Percentiles rank a stretch among this genome's conserved stretches.
Conservation (phyloP, 495 filamentous ascomycete genomes). For the Aspergillus sclerotioniger region DNA sequence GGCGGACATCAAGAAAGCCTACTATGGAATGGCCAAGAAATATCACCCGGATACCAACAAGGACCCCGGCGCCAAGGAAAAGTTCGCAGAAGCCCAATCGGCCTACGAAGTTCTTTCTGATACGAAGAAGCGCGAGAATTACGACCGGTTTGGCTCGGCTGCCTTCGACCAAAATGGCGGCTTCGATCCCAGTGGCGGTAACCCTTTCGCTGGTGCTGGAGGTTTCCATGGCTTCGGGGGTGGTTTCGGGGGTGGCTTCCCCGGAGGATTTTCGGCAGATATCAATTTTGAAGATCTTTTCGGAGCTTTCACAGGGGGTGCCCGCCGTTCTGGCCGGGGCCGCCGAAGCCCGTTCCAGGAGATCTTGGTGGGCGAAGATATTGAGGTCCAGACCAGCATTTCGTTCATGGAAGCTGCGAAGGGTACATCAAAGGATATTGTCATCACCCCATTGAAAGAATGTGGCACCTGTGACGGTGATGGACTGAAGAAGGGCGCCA, state of each 20-base stretch:
- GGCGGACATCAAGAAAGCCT: slow-evolving; percentile 94
- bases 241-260: slow-evolving; percentile 54
- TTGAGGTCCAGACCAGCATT: slow-evolving; percentile 88
- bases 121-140: slow-evolving; percentile 85
- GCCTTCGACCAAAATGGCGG: slow-evolving; percentile 79
- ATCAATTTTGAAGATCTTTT: slow-evolving; percentile 97
- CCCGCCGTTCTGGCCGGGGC: slow-evolving; percentile 55
- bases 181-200: slow-evolving; percentile 64
- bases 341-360: slow-evolving; percentile 64
- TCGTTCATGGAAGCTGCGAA: slow-evolving; percentile 97
- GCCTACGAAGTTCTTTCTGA: slow-evolving; percentile 93
- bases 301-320: slow-evolving; percentile 73
- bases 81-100: slow-evolving; percentile 84
- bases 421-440: slow-evolving; percentile 75
- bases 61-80: slow-evolving; percentile 85
- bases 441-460: slow-evolving; percentile 68
- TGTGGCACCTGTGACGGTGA: slow-evolving; percentile 80
- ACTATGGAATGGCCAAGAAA: slow-evolving; percentile 97
- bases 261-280: slow-evolving; percentile 59
- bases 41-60: slow-evolving; percentile 98
- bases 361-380: slow-evolving; percentile 83
- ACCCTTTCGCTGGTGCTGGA: slow-evolving; percentile 42
- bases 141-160: slow-evolving; percentile 83
- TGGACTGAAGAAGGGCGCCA: slow-evolving; percentile 79
- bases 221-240: slow-evolving; percentile 53